A percentile compares a stretch with the other conserved stretches of the same genome.
Evolutionary conservation across 1,284 basidiomycete species (phyloP).

Genomic region (Trichosporon asahii): DNA sequence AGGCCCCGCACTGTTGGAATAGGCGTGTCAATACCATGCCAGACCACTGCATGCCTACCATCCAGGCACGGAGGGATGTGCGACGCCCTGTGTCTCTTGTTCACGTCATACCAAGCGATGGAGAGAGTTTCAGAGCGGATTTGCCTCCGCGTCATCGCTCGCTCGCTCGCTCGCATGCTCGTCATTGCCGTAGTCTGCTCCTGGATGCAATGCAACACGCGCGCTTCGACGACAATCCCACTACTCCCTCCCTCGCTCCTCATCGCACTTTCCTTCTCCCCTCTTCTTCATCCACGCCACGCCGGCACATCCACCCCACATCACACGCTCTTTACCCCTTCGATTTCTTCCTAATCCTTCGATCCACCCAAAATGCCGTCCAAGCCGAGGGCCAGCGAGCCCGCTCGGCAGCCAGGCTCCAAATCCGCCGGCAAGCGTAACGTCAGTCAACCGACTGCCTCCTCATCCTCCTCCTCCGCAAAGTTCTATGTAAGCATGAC

Average conservation of each 20-base stretch:
- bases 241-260: background rate
- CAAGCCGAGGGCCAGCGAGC: slow-evolving; percentile 16
- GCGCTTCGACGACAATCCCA: background rate
- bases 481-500: slow-evolving; percentile 22
- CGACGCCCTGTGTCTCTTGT: background rate
- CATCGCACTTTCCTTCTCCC: background rate
- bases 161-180: background rate
- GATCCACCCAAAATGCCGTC: background rate
- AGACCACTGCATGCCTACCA: background rate
- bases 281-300: background rate
- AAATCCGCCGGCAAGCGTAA: slow-evolving; percentile 16
- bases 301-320: background rate
- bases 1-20: background rate
- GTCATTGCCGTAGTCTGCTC: background rate
- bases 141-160: background rate
- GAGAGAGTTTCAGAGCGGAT: background rate
- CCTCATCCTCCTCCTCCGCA: background rate
- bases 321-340: background rate
- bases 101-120: background rate
- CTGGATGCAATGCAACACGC: too few species aligned
- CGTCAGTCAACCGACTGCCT: slow-evolving; percentile 7
- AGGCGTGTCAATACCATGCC: background rate
- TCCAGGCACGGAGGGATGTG: background rate
- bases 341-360: background rate
- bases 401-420: background rate